These are phyloP conservation scores for Boletus patriciae DNA, from an alignment of 768 basidiomycete species.

Conservation along the genomic window DNA sequence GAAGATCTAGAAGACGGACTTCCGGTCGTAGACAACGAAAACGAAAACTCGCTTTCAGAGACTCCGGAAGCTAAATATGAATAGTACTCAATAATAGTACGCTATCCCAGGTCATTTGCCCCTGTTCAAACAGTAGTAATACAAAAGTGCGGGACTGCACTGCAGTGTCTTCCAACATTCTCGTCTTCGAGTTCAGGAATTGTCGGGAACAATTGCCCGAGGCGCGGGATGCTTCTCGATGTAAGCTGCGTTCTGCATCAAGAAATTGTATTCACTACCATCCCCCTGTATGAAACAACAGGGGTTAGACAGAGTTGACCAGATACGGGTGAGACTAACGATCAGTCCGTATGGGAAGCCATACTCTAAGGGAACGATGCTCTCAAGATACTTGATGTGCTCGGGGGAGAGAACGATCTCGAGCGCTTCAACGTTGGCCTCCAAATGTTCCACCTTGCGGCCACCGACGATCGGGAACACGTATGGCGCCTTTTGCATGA, in stretches of 20 bases:
- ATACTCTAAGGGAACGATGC: constrained; percentile 41
- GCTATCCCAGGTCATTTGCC: too few species aligned
- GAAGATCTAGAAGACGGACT: too few species aligned
- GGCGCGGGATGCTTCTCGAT: constrained; percentile 23
- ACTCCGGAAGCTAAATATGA: too few species aligned
- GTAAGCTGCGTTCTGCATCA: constrained; percentile 15
- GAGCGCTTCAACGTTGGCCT: constrained; percentile 51
- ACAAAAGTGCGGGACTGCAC: not conserved
- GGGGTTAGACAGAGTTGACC: not conserved
- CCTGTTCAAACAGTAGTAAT: not conserved
- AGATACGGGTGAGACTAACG: constrained; percentile 25
- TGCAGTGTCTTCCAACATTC: not conserved
- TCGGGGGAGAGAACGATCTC: constrained; percentile 44
- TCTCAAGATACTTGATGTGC: constrained; percentile 48
- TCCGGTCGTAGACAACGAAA: too few species aligned
- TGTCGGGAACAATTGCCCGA: constrained; percentile 3
- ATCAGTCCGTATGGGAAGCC: constrained; percentile 42
- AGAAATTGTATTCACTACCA: constrained; percentile 19
- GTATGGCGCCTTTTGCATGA: constrained; percentile 53
- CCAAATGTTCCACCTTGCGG: constrained; percentile 52
- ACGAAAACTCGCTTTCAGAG: too few species aligned
- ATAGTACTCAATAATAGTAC: too few species aligned
- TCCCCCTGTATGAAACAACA: constrained; percentile 23
- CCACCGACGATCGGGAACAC: constrained; percentile 55
- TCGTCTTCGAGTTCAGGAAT: not conserved